Conservation (phyloP, 2,329 filamentous ascomycete species). For the Fusarium tanahbumbuense region DNA sequence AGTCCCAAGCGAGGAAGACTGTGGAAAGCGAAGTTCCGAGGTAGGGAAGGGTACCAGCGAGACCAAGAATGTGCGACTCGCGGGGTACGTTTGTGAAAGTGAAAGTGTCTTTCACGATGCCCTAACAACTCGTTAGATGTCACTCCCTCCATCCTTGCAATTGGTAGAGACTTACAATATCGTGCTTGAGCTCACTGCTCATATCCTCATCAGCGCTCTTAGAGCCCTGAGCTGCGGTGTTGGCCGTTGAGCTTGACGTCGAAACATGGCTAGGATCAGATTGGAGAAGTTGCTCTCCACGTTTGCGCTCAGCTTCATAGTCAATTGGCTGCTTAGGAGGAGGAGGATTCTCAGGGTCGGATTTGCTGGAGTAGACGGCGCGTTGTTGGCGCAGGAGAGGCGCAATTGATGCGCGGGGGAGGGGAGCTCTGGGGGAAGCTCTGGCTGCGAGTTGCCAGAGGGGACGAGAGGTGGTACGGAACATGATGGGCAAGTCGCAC, state of each 20-base stretch:
- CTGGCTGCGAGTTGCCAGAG: slow-evolving; percentile 41
- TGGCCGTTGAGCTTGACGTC: slow-evolving; percentile 65
- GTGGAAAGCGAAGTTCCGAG: slow-evolving; percentile 85
- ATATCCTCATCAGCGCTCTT: slow-evolving; percentile 45
- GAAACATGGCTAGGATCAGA: slow-evolving; percentile 71
- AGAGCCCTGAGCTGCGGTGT: slow-evolving; percentile 48
- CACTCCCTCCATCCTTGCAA: rapidly evolving
- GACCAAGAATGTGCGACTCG: slow-evolving; percentile 74
- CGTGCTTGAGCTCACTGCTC: slow-evolving; percentile 54
- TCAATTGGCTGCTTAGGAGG: slow-evolving; percentile 57
- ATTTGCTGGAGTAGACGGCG: slow-evolving; percentile 44
- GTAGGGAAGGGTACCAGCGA: slow-evolving; percentile 87
- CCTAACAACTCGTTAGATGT: slow-evolving; percentile 54
- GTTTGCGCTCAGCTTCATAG: slow-evolving; percentile 65
- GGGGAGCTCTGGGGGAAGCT: slow-evolving; percentile 6
- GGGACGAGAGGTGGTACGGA: slow-evolving; percentile 45
- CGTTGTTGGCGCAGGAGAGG: slow-evolving; percentile 32
- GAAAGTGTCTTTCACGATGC: slow-evolving; percentile 76
- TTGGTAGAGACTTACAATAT: slow-evolving; percentile 64
- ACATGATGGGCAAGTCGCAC: slow-evolving; percentile 46
- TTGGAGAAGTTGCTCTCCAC: slow-evolving; percentile 67
- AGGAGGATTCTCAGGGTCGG: slow-evolving; percentile 29
- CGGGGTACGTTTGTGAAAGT: slow-evolving; percentile 72
- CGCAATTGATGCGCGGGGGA: slow-evolving; percentile 18
- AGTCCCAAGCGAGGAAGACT: slow-evolving; percentile 83